Base-by-base conservation (phyloP, 1,284 basidiomycete genomes). In the Ceratobasidium theobromae region DNA sequence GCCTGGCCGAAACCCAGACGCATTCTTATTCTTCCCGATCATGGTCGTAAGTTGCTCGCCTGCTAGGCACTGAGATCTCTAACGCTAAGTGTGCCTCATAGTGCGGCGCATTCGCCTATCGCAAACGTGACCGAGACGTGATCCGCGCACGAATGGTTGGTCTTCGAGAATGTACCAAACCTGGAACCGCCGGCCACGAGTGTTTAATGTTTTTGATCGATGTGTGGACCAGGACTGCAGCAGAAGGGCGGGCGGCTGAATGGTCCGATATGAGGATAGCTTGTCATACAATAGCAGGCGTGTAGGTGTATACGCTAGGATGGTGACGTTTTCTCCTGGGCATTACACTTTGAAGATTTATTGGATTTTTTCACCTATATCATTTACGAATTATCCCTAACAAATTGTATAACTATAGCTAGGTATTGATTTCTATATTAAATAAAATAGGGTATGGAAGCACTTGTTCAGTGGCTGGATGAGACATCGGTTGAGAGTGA, bases 1-100 rank as follows among this genome's bases (percentile, higher is more conserved):
- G 33, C 53, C 53, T 18, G 53, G 53, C 18, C 21, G 53, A 6
- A 55, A 12, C n/a, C 53, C 53, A 9, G 53, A 55, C 27, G 23
- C 23, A 12, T 55, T 55, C 23, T 25, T 55, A 23, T 11, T 32
- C 14, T 14, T 55, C 8, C 53, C 53, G 43, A 43, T 55, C 21
- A 40, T 23, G 23, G 18, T 18, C 8, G 53, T 55, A 27, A 5
- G 53, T 14, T 43, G 27, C 32, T 3, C 30, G n/a, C 28, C n/a
- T 38, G 33, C 18, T 21, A 6, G 18, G 6, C 6, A 6, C 18
- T 11, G 9, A 45, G 6, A 45, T 11, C 9, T 6, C 6, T 21
- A 45, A 11, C 43, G 18, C 9, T 21, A n/a, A 6, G 8, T 21
- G 18, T n/a, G 18, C 49, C 21, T 18, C 18, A 8, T 40, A 55